A percentile compares a stretch with the other conserved stretches of the same genome.
Conservation (phyloP, 2,329 filamentous ascomycete species). For the Aspergillus neoniger region DNA sequence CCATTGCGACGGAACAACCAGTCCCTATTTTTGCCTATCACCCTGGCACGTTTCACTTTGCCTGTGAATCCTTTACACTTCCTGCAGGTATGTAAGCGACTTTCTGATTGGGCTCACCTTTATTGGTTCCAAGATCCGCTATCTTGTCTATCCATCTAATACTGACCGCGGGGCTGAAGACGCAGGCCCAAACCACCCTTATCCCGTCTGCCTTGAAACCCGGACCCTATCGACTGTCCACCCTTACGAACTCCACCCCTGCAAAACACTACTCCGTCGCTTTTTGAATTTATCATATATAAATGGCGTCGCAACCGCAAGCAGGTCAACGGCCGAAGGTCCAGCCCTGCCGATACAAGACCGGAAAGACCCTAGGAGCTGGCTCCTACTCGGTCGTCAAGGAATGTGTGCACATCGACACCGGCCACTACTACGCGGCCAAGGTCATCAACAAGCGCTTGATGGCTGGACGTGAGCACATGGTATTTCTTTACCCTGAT, state of each 20-base stretch:
- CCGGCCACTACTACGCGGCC: constrained; percentile 94
- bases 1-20: background rate
- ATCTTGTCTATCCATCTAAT: background rate
- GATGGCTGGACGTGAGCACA: constrained; percentile 96
- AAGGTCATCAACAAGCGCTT: constrained; percentile 99
- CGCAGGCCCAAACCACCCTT: constrained; percentile 1
- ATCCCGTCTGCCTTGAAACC: background rate
- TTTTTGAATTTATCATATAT: background rate
- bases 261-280: background rate
- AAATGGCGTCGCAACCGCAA: constrained; percentile 36
- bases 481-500: constrained; percentile 61
- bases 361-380: constrained; percentile 93
- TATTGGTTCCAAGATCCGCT: background rate
- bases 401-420: constrained; percentile 98
- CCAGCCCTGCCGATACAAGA: constrained; percentile 97
- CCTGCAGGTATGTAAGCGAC: background rate
- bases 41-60: background rate
- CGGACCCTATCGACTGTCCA: background rate
- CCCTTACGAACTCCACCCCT: background rate
- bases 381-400: constrained; percentile 98
- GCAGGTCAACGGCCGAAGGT: constrained; percentile 61
- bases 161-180: constrained; percentile 5
- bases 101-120: background rate
- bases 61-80: background rate
- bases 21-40: background rate